Percentiles rank a stretch among this genome's conserved stretches.
These are phyloP conservation scores for Xylaria polymorpha DNA, from an alignment of 2,329 filamentous ascomycete genomes.

Conservation along the genomic window DNA sequence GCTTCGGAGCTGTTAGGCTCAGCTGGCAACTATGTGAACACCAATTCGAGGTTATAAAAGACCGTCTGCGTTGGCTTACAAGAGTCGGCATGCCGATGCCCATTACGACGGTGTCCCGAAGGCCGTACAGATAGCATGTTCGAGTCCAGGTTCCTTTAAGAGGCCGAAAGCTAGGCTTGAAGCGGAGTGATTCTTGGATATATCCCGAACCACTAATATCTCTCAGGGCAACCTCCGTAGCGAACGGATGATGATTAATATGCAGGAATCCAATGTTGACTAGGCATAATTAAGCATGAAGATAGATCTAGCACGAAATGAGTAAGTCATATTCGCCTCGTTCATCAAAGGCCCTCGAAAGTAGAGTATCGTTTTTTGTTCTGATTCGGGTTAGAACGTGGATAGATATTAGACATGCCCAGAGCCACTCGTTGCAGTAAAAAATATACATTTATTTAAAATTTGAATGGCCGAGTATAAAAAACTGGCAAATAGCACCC, in stretches of 20 bases:
- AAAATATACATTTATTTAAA: too few relatives aligned
- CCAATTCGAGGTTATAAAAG: constrained; percentile 20
- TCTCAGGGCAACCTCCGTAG: background rate
- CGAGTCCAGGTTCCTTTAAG: too few relatives aligned
- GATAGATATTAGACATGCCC: too few relatives aligned
- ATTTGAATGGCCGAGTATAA: too few relatives aligned
- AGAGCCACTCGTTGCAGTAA: too few relatives aligned
- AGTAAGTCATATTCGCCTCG: background rate
- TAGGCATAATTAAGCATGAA: too few relatives aligned
- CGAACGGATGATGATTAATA: background rate
- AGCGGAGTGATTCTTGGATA: background rate
- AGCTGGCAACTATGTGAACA: constrained; percentile 14
- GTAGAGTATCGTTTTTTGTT: background rate
- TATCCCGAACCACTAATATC: background rate
- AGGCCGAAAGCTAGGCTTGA: background rate
- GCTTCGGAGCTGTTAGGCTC: constrained; percentile 17
- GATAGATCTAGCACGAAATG: background rate
- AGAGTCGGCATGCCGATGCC: background rate
- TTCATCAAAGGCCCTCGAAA: background rate
- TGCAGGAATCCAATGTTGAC: too few relatives aligned
- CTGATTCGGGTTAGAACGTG: background rate
- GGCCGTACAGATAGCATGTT: background rate
- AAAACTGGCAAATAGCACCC: too few relatives aligned
- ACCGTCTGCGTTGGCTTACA: background rate
- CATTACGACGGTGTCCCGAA: background rate